Conservation (phyloP, 805 yeast species). For the Kuraishia molischiana region DNA sequence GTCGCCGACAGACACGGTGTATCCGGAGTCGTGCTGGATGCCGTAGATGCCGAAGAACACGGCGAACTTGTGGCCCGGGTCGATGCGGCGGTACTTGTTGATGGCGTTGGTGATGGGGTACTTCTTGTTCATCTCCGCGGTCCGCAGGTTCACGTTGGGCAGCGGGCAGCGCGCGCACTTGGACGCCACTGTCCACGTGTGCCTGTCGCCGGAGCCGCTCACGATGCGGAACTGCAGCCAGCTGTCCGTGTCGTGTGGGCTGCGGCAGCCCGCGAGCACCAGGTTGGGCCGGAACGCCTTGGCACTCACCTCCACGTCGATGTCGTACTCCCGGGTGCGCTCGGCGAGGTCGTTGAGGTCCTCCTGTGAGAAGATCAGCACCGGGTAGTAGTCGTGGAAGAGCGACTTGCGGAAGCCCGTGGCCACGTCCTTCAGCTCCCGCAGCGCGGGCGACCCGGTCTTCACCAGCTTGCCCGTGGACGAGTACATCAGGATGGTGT, state of each 20-base stretch:
- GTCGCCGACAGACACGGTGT: slow-evolving; percentile 14
- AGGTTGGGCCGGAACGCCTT: slow-evolving; percentile 18
- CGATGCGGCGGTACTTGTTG: slow-evolving; percentile 18
- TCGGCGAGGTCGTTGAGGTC: slow-evolving; percentile 10
- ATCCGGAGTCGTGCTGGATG: slow-evolving; percentile 13
- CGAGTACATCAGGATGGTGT: slow-evolving; percentile 13
- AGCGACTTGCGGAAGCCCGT: slow-evolving; percentile 10
- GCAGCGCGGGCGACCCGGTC: slow-evolving; percentile 13
- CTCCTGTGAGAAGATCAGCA: slow-evolving; percentile 14
- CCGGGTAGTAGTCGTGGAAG: slow-evolving; percentile 22
- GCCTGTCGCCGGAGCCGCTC: slow-evolving; percentile 4
- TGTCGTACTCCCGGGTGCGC: slow-evolving; percentile 5
- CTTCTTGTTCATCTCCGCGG: slow-evolving; percentile 14
- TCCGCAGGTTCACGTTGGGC: slow-evolving; percentile 14
- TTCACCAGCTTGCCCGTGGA: slow-evolving; percentile 16
- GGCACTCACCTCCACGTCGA: slow-evolving; percentile 8
- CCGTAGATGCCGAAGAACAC: slow-evolving; percentile 18
- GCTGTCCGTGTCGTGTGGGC: slow-evolving; percentile 17
- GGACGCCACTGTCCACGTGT: slow-evolving; percentile 12
- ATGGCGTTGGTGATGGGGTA: slow-evolving; percentile 12
- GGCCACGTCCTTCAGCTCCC: slow-evolving; percentile 2
- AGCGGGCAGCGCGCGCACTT: slow-evolving; percentile 19
- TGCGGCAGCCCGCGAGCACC: slow-evolving; percentile 9
- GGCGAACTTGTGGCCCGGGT: slow-evolving; percentile 13
- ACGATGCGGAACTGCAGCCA: slow-evolving; percentile 15